A percentile compares a stretch with the other conserved stretches of the same genome.
These are phyloP conservation scores for Pichia cactophila DNA, from an alignment of 1,139 yeast species.

Conservation along the genomic window DNA sequence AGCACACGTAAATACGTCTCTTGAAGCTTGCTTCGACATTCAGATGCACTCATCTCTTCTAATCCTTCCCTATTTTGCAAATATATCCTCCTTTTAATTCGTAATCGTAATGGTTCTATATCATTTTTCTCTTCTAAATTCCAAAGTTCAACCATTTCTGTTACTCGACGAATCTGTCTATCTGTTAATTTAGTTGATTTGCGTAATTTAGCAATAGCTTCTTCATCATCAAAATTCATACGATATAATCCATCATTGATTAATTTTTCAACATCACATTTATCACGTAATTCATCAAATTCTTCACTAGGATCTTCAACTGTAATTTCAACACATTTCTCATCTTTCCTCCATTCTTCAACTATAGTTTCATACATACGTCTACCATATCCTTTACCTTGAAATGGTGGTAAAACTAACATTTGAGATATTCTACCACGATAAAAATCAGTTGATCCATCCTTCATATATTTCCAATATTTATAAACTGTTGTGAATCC, in stretches of 20 bases:
- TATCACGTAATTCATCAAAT: constrained; percentile 85
- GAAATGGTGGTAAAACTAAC: constrained; percentile 73
- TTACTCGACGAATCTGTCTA: constrained; percentile 68
- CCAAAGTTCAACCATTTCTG: constrained; percentile 62
- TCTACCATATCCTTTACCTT: constrained; percentile 64
- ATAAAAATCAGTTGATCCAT: constrained; percentile 46
- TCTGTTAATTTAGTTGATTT: constrained; percentile 53
- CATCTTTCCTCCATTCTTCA: constrained; percentile 47
- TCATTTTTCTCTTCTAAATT: constrained; percentile 8
- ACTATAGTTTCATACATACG: constrained; percentile 51
- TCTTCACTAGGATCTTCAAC: constrained; percentile 95
- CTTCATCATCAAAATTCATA: constrained; percentile 30
- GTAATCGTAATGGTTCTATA: constrained; percentile 38
- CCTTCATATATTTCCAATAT: constrained; percentile 70
- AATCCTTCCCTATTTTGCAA: constrained; percentile 76
- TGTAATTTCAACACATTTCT: constrained; percentile 60
- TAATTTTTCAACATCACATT: constrained; percentile 63
- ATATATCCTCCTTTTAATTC: constrained; percentile 66
- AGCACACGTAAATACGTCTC: constrained; percentile 64
- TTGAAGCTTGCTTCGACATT: constrained; percentile 61
- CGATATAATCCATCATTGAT: constrained; percentile 10
- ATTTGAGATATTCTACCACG: constrained; percentile 86
- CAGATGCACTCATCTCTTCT: constrained; percentile 52
- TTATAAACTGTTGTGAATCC: constrained; percentile 84
- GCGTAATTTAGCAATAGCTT: constrained; percentile 1